Evolutionary conservation across 768 basidiomycete species (phyloP).

Genomic region (Phallus indusiatus): DNA sequence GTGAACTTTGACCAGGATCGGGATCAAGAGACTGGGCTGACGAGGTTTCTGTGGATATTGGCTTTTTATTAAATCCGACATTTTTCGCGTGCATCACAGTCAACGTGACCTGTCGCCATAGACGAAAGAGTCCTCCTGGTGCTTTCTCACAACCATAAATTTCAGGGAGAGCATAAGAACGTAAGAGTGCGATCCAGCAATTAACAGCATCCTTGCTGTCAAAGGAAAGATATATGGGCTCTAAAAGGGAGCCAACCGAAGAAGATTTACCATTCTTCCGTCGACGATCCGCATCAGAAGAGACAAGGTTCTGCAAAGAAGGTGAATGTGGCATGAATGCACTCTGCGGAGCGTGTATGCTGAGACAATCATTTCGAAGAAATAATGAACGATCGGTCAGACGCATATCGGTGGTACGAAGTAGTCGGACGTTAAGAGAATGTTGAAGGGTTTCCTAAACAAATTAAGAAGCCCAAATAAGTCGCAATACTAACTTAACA

Average conservation of each 20-base stretch:
- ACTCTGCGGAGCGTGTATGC: conserved; percentile 55
- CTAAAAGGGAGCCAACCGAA: conserved; percentile 44
- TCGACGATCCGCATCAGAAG: not conserved
- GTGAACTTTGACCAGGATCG: conserved; percentile 3
- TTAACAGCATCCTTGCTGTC: conserved; percentile 50
- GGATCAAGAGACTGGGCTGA: not conserved
- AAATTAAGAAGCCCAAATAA: not conserved
- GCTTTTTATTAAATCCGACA: conserved; percentile 43
- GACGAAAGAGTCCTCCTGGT: conserved; percentile 67
- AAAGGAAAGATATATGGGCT: conserved; percentile 72
- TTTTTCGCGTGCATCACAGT: conserved; percentile 66
- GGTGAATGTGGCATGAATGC: conserved; percentile 9
- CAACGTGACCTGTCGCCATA: conserved; percentile 79
- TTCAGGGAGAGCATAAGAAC: conserved; percentile 74
- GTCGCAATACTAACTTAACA: not conserved
- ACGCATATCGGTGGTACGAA: conserved; percentile 77
- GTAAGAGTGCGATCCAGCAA: conserved; percentile 72
- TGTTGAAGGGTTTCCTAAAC: conserved; percentile 63
- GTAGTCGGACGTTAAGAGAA: conserved; percentile 60
- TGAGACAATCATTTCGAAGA: conserved; percentile 65
- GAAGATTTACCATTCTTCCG: conserved; percentile 30
- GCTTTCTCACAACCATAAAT: conserved; percentile 45
- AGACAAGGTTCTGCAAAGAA: conserved; percentile 7
- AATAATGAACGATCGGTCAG: conserved; percentile 67
- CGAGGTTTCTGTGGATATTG: conserved; percentile 16